A percentile compares a stretch with the other conserved stretches of the same genome.
Conservation (phyloP, 495 filamentous ascomycete species). For the Penicillium subrubescens region DNA sequence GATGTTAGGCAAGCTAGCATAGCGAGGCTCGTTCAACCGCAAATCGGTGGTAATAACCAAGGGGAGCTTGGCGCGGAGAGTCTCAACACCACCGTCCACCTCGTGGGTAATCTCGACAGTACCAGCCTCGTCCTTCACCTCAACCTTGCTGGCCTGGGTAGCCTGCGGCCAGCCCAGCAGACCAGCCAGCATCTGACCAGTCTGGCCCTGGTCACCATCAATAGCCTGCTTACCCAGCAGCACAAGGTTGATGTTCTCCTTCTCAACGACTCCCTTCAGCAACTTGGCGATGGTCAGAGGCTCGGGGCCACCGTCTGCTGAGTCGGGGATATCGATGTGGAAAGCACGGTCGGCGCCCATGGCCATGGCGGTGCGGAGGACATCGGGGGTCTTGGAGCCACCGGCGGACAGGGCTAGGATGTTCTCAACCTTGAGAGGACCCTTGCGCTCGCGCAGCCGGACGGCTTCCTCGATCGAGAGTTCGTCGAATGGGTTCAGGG, state of each 20-base stretch:
- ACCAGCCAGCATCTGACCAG: slow-evolving; percentile 96
- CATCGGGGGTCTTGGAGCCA: slow-evolving; percentile 81
- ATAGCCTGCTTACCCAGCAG: slow-evolving; percentile 97
- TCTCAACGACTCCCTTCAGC: slow-evolving; percentile 71
- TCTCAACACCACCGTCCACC: slow-evolving; percentile 95
- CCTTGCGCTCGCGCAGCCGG: slow-evolving; percentile 81
- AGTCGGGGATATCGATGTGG: slow-evolving; percentile 72
- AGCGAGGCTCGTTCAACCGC: slow-evolving; percentile 90
- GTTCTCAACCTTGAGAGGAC: slow-evolving; percentile 66
- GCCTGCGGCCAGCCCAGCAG: slow-evolving; percentile 91
- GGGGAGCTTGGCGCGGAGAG: slow-evolving; percentile 77
- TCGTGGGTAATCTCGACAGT: slow-evolving; percentile 78
- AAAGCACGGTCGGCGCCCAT: slow-evolving; percentile 95
- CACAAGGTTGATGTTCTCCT: slow-evolving; percentile 86
- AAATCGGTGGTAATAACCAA: slow-evolving; percentile 95
- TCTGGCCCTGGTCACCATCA: slow-evolving; percentile 94
- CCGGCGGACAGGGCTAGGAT: slow-evolving; percentile 90
- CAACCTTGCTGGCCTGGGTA: slow-evolving; percentile 84
- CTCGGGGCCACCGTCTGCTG: slow-evolving; percentile 64
- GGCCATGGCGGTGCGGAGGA: slow-evolving; percentile 93
- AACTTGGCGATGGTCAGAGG: slow-evolving; percentile 90
- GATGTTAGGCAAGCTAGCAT: slow-evolving; percentile 94
- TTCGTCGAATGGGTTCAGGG: slow-evolving; percentile 99
- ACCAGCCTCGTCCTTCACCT: slow-evolving; percentile 60
- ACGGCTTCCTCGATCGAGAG: slow-evolving; percentile 95